Evolutionary conservation across 2,329 filamentous ascomycete genomes (phyloP).

Genomic region (Exophiala viscosa): DNA sequence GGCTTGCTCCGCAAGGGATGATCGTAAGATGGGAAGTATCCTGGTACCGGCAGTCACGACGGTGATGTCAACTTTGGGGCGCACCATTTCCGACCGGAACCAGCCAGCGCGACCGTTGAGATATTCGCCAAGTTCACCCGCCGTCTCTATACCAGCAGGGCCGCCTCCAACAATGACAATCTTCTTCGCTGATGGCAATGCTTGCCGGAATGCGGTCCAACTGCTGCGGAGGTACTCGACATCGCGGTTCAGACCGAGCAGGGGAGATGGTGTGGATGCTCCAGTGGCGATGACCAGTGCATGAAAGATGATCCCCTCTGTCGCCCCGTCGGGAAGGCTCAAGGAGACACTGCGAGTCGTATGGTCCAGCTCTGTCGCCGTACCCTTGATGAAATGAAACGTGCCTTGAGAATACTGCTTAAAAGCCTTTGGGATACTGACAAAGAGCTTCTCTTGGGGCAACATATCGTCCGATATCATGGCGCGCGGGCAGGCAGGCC

Average conservation of each 20-base stretch:
- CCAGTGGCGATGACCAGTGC: constrained; percentile 52
- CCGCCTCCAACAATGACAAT: constrained; percentile 48
- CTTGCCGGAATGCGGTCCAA: constrained; percentile 42
- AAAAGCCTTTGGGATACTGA: constrained; percentile 39
- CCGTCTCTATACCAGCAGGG: constrained; percentile 45
- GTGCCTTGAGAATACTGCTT: constrained; percentile 35
- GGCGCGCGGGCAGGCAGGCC: constrained; percentile 46
- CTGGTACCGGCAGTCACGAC: constrained; percentile 39
- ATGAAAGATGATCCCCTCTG: constrained; percentile 37
- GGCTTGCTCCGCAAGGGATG: constrained; percentile 39
- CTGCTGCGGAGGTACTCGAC: constrained; percentile 33
- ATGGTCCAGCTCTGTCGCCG: constrained; percentile 37
- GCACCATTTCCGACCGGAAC: constrained; percentile 33
- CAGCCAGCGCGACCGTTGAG: constrained; percentile 47
- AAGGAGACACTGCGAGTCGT: constrained; percentile 35
- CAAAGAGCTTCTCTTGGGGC: constrained; percentile 45
- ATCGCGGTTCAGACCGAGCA: constrained; percentile 42
- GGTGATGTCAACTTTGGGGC: constrained; percentile 44
- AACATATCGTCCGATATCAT: constrained; percentile 47
- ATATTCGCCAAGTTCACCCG: constrained; percentile 51
- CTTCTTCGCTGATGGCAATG: constrained; percentile 38
- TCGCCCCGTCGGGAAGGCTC: constrained; percentile 4
- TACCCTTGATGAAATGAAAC: constrained; percentile 46
- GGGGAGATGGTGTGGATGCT: constrained; percentile 44
- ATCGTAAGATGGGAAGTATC: constrained; percentile 43